Conservation (phyloP, 768 basidiomycete species). For the Albatrellus ellisii region DNA sequence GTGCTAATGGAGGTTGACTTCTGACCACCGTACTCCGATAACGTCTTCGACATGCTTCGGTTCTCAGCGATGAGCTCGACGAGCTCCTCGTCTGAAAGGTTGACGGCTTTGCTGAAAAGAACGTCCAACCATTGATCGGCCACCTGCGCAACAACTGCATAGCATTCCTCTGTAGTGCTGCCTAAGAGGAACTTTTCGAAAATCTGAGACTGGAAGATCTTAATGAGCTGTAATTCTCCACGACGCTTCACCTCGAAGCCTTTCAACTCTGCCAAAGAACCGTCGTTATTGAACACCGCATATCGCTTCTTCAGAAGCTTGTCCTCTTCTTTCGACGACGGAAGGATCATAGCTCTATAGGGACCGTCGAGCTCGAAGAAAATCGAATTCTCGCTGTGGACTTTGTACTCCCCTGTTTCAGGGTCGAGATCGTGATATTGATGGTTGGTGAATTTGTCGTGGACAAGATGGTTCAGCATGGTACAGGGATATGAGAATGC, state of each 20-base stretch:
- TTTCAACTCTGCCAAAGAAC: slow-evolving; percentile 93
- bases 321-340: slow-evolving; percentile 98
- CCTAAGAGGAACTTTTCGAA: slow-evolving; percentile 97
- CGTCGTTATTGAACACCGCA: slow-evolving; percentile 97
- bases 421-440: slow-evolving; percentile 92
- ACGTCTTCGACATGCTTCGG: slow-evolving; percentile 91
- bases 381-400: slow-evolving; percentile 95
- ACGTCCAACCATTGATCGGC: slow-evolving; percentile 98
- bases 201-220: slow-evolving; percentile 97
- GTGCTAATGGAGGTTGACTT: slow-evolving; percentile 99
- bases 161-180: slow-evolving; percentile 88
- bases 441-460: slow-evolving; percentile 92
- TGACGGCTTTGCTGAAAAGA: slow-evolving; percentile 77
- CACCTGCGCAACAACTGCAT: slow-evolving; percentile 82
- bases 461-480: slow-evolving; percentile 97
- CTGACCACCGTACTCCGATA: slow-evolving; percentile 91
- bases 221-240: slow-evolving; percentile 96
- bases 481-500: slow-evolving; percentile 95
- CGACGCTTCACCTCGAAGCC: slow-evolving; percentile 98
- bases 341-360: slow-evolving; percentile 97
- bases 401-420: slow-evolving; percentile 68
- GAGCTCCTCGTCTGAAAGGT: slow-evolving; percentile 79
- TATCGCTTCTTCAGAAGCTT: slow-evolving; percentile 98
- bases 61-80: slow-evolving; percentile 99
- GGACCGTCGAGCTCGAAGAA: slow-evolving; percentile 99